Evolutionary conservation across 768 basidiomycete species (phyloP), one percentile per base, ranked within the genome.

Genomic region (Tephrocybe sp.): DNA sequence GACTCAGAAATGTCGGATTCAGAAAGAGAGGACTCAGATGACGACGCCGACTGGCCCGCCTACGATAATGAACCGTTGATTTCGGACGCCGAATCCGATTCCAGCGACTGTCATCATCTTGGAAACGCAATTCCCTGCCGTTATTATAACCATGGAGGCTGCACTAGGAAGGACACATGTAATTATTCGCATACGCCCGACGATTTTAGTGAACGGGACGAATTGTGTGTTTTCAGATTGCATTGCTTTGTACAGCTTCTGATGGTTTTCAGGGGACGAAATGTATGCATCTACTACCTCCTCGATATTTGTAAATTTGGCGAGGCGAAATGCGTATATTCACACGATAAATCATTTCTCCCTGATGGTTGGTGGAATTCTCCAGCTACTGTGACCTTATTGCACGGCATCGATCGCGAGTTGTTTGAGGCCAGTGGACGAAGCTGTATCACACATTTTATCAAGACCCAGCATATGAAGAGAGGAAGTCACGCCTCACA

Each of bases 111-210:
- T 54, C 56, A 61, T 16, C 79, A 82, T 52, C 51, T 49, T 1
- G 82, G 80, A 5, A 79, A 76, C 47, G 62, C 63, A 0, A 64
- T 69, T 1, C 72, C 80, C 0, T 83, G 81, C 61, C 70, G 73
- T 43, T 77, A 73, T 60, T 79, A 82, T 58, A 81, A 84, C 36
- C 78, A 72, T 32, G 65, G 61, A 7, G 74, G 73, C 1, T 82
- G 80, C 53, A 52, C 30, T 16, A 64, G 68, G 21, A 77, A 76
- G 1, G 45, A n/a, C 2, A 28, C 47, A 2, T 83, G 80, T 53
- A 45, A 45, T 18, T 81, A 64, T 60, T 77, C 72, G 22, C 81
- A 83, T 64, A 76, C 77, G 0, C 80, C 80, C 0, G 77, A 82
- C 51, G 47, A 65, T 1, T 71, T 70, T 52, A 82, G 80, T 53